Evolutionary conservation across 495 filamentous ascomycete species (phyloP), one percentile per base, ranked within the genome.

Genomic region (Aspergillus saccharolyticus): DNA sequence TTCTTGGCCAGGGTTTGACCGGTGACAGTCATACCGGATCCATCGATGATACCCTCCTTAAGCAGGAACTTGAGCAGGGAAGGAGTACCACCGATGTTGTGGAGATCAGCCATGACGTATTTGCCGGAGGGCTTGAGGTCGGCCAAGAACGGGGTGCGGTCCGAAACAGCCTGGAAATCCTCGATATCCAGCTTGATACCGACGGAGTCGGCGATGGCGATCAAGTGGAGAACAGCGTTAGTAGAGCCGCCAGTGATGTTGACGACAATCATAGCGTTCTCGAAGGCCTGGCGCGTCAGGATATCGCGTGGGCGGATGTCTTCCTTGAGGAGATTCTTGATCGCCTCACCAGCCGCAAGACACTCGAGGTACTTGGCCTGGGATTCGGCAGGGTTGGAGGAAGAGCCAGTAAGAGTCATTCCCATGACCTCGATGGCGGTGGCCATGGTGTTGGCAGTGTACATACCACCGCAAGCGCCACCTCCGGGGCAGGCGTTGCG

Each of bases 401-500:
- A 96, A 24, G 91, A 96, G 5, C 95, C 94, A 14, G 94, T 90
- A 25, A 98, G 81, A 4, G 90, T 90, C 88, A 98, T 92, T 54
- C 94, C 94, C 82, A 98, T 90, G 39, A 86, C 83, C 74, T 98
- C 94, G 61, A 97, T 95, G n/a, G 92, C 92, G 5, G 87, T 87
- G 46, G 94, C 94, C 91, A 98, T 96, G 50, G 94, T 98, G 80
- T 98, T 98, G 54, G 94, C 94, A 17, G 94, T 98, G 78, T 98
- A 98, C 94, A 98, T 98, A 58, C 94, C 94, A 66, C 94, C 94
- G 67, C 94, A 98, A 18, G 95, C 94, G 58, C 94, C 94, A 58
- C 86, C 80, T 46, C 94, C 94, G 43, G 93, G 93, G 72, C 93
- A 97, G 33, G 94, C 94, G 72, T 97, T 79, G 54, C 93, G 83